phyloP scores from a whole-genome alignment of 2,329 filamentous ascomycete species.

The Tolypocladium tundrense region DNA sequence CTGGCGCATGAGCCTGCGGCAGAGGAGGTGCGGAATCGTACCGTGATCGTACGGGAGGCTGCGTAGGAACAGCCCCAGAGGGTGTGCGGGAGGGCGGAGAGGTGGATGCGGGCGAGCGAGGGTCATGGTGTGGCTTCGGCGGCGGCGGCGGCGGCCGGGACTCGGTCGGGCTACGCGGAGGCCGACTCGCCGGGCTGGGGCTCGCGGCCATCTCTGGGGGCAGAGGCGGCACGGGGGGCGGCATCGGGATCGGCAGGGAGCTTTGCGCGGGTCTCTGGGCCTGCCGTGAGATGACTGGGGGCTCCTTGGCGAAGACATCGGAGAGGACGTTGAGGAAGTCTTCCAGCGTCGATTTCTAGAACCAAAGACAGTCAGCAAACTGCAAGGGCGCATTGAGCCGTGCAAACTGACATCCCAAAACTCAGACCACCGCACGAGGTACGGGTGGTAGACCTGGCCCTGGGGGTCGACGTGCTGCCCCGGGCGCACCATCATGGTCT shows the following conservation, averaged over 20 bases:
- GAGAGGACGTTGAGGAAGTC: conserved; percentile 76
- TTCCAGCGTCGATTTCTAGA: conserved; percentile 67
- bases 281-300: conserved; percentile 72
- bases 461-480: conserved; percentile 94
- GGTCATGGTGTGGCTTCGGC: conserved; percentile 22
- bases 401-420: conserved; percentile 69
- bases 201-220: conserved; percentile 51
- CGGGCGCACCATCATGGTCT: conserved; percentile 79
- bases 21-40: conserved; percentile 39
- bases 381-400: background rate
- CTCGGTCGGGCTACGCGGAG: conserved; percentile 19
- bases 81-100: conserved; percentile 16
- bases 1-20: conserved; percentile 18
- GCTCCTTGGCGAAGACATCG: conserved; percentile 88
- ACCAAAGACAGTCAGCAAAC: conserved; percentile 1
- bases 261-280: conserved; percentile 31
- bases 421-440: conserved; percentile 78
- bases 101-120: conserved; percentile 11
- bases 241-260: conserved; percentile 25
- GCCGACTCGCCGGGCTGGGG: conserved; percentile 25
- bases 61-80: conserved; percentile 6
- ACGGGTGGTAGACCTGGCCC: conserved; percentile 90
- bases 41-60: conserved; percentile 21
- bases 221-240: conserved; percentile 62
- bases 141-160: conserved; percentile 42